These are phyloP conservation scores for Ascochyta koolunga DNA, from an alignment of 2,329 filamentous ascomycete species.

Conservation along the genomic window DNA sequence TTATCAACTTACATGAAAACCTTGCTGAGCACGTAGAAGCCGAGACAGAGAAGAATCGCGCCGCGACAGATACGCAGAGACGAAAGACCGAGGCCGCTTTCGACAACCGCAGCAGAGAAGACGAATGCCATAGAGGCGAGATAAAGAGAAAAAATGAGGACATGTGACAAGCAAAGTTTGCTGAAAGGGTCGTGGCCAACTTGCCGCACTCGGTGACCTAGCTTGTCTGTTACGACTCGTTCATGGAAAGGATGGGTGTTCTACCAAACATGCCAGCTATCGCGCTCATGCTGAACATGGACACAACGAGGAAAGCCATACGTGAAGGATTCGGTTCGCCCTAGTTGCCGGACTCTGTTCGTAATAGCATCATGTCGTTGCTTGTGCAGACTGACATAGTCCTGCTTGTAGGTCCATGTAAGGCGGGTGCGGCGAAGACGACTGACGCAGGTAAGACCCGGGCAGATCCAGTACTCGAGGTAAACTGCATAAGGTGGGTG, in stretches of 20 bases:
- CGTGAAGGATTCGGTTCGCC: conserved; percentile 16
- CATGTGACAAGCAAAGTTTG: conserved; percentile 23
- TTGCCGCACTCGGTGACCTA: conserved; percentile 26
- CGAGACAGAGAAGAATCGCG: conserved; percentile 47
- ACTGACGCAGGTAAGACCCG: not conserved
- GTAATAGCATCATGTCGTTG: not conserved
- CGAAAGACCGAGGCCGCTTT: conserved; percentile 39
- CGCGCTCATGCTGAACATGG: conserved; percentile 36
- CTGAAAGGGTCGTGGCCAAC: conserved; percentile 1
- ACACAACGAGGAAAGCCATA: conserved; percentile 21
- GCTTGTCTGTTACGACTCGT: not conserved
- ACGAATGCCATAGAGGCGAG: conserved; percentile 45
- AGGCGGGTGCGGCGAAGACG: not conserved
- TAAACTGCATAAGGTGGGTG: not conserved
- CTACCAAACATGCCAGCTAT: conserved; percentile 34
- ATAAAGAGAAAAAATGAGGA: conserved; percentile 46
- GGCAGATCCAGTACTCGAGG: not conserved
- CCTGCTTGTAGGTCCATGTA: not conserved
- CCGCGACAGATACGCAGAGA: conserved; percentile 36
- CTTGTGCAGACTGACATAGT: not conserved
- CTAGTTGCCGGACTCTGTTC: not conserved
- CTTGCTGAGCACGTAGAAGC: conserved; percentile 34
- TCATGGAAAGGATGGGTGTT: not conserved
- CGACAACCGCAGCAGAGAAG: conserved; percentile 40
- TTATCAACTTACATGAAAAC: conserved; percentile 17